Evolutionary conservation across 495 filamentous ascomycete genomes (phyloP), one percentile per base, ranked within the genome.

Genomic region (Rhypophila decipiens): DNA sequence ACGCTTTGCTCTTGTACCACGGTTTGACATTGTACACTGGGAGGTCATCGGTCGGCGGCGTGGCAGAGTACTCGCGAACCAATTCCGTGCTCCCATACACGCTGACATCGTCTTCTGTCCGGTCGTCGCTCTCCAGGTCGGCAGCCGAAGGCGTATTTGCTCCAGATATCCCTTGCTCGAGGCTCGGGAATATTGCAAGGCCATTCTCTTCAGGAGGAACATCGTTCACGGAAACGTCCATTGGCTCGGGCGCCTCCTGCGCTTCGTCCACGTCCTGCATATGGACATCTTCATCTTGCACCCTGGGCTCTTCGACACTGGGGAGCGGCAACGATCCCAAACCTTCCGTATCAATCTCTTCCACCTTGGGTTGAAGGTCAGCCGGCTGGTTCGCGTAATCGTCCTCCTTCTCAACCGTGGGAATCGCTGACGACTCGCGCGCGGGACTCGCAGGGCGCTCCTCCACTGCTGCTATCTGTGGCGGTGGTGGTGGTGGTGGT

Each of bases 61-160:
- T 79, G 23, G 57, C 51, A 50, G 76, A 76, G 38, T 58, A 64
- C 46, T 68, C 64, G 35, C 72, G 60, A 33, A 74, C 66, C 47
- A 65, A 53, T 42, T 68, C 65, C 43, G 73, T 57, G n/a, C 63
- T 68, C 40, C 79, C 74, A 49, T 78, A 76, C 50, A 73, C 68
- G 42, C 71, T 73, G 46, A 76, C 84, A 35, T 75, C 68, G 43
- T 79, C 79, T 61, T 88, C 84, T 19, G 84, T 73, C 42, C 80
- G 77, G 40, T 72, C 68, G 24, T 76, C 72, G 31, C 72, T 74
- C 20, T 70, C 69, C 33, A 67, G 69, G 9, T 55, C 61, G 31
- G 47, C 47, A 7, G 42, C 36, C 10, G 56, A 61, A 20, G 53
- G 49, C 23, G 35, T 58, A 20, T 37, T 51, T 5, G 39, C 24